phyloP scores from a whole-genome alignment of 1,284 basidiomycete species.

The Coniophora puteana region DNA sequence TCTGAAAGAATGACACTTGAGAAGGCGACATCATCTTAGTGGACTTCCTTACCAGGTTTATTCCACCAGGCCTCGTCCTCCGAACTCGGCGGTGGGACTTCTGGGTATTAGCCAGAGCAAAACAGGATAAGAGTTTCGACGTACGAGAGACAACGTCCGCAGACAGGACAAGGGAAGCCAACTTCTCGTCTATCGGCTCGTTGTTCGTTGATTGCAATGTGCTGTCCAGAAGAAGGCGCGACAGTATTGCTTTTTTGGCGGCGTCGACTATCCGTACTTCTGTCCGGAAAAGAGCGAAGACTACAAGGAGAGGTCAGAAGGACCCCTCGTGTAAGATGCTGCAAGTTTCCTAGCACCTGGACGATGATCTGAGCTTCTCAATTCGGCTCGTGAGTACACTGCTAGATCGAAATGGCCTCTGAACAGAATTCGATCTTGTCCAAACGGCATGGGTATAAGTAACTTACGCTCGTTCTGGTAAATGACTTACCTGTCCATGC shows the following conservation, averaged over 20 bases:
- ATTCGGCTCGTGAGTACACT: slow-evolving; percentile 73
- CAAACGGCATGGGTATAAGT: slow-evolving; percentile 1
- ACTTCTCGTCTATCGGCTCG: slow-evolving; percentile 69
- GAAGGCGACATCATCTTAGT: slow-evolving; percentile 3
- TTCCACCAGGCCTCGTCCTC: slow-evolving; percentile 79
- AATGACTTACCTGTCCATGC: slow-evolving; percentile 85
- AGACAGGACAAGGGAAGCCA: slow-evolving; percentile 46
- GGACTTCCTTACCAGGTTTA: slow-evolving; percentile 44
- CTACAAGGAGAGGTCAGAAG: slow-evolving; percentile 33
- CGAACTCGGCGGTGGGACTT: slow-evolving; percentile 78
- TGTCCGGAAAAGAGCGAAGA: slow-evolving; percentile 81
- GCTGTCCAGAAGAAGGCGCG: slow-evolving; percentile 64
- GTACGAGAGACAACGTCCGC: slow-evolving; percentile 36
- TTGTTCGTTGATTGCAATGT: slow-evolving; percentile 56
- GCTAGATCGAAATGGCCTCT: slow-evolving; percentile 69
- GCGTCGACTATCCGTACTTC: slow-evolving; percentile 79
- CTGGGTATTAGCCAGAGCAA: slow-evolving; percentile 3
- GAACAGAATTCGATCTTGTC: slow-evolving; percentile 86
- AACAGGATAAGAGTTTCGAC: slow-evolving; percentile 14
- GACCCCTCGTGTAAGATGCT: background rate
- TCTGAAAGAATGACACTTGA: slow-evolving; percentile 35
- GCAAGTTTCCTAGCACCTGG: slow-evolving; percentile 52
- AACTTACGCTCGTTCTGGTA: background rate
- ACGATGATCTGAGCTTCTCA: slow-evolving; percentile 90
- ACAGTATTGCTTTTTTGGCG: slow-evolving; percentile 67